Evolutionary conservation across 2,329 filamentous ascomycete genomes (phyloP).

Genomic region (Colletotrichum sp.): DNA sequence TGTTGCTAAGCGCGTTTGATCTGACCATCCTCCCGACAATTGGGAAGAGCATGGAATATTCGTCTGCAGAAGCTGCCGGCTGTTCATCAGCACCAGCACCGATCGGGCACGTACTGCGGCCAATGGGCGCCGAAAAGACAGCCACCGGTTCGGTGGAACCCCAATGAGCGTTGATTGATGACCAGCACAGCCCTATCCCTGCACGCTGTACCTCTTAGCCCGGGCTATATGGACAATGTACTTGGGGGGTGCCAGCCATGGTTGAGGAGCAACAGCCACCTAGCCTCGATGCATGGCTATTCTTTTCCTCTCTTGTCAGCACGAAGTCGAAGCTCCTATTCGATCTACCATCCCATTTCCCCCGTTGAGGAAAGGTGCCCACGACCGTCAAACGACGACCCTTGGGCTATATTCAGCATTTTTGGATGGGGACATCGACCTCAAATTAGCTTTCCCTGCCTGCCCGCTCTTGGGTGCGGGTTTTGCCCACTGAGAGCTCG

Average conservation of each 20-base stretch:
- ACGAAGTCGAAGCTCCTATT: neutral
- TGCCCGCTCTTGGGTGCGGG: neutral
- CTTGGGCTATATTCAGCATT: slow-evolving; percentile 15
- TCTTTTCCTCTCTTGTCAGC: slow-evolving; percentile 15
- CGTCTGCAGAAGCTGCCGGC: slow-evolving; percentile 16
- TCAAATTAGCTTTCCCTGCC: neutral
- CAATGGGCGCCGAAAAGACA: slow-evolving; percentile 11
- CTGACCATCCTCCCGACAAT: slow-evolving; percentile 15
- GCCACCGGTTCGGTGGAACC: slow-evolving; percentile 5
- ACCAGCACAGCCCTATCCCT: slow-evolving; percentile 18
- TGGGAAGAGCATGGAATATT: slow-evolving; percentile 16
- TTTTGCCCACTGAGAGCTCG: slow-evolving; percentile 3
- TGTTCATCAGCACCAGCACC: slow-evolving; percentile 13
- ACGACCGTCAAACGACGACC: neutral
- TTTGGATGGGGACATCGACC: slow-evolving; percentile 5
- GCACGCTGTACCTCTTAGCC: neutral
- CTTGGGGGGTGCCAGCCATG: neutral
- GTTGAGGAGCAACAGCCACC: neutral
- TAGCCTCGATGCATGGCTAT: slow-evolving; percentile 8
- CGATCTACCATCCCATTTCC: neutral
- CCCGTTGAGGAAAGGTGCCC: neutral
- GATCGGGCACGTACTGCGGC: slow-evolving; percentile 17
- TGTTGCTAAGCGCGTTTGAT: slow-evolving; percentile 18
- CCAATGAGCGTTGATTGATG: neutral
- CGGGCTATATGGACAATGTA: neutral